Evolutionary conservation across 139 green algal species (phyloP), one percentile per base, ranked within the genome.

Genomic region (Asterochloris sp.): DNA sequence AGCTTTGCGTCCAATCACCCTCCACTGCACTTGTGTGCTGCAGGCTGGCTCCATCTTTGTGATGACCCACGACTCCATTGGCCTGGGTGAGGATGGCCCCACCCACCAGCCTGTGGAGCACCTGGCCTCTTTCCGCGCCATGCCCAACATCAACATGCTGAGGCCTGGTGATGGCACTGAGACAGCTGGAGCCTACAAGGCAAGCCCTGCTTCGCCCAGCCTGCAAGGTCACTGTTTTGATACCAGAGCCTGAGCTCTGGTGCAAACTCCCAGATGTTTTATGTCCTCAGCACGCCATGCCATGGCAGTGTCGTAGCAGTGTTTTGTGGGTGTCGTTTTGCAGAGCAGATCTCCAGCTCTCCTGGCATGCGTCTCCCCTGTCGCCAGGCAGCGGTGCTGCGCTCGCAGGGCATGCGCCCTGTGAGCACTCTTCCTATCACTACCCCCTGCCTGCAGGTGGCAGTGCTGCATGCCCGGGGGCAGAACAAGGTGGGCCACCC

Each of bases 41-140:
- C 85, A 91, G 88, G 87, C 92, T 61, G 95, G 96, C 79, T 89
- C 91, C 62, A 93, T 98, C 85, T 98, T 93, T 82, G 97, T 99
- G 66, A 99, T 99, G 95, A 99, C 97, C 73, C 97, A 99, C 91
- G 97, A 99, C 92, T 99, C 95, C 78, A 99, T 99, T 85, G 97
- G 97, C 84, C 93, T 99, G 83, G 97, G 97, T 84, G 97, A 99
- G 96, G 97, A 99, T 84, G 97, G 97, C 87, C 97, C 97, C 87
- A 99, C 97, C 83, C 97, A 99, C 87, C 96, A 94, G 91, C 94
- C 94, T n/a, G 89, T 99, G 66, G 97, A 99, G 95, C 97, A 99
- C 90, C 90, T 99, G 86, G 92, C 95, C 17, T 97, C 91, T 74
- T 99, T 98, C 95, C 94, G 97, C 83, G 94, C 94, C 84, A 99